These are phyloP conservation scores for Trypanosoma lewisi DNA, from an alignment of 208 protist species.

Conservation along the genomic window DNA sequence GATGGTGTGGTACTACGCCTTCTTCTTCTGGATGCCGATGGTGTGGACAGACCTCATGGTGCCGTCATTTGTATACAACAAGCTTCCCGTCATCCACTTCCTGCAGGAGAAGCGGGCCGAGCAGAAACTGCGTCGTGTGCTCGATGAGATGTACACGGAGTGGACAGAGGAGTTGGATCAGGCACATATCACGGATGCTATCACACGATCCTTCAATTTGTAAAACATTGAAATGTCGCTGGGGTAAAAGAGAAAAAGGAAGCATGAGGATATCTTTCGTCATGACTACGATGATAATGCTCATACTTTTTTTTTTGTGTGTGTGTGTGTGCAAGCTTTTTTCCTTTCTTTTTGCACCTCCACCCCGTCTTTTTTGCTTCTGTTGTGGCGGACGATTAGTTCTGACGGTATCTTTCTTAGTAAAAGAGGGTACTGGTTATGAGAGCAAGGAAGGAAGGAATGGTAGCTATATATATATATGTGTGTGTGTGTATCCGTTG, in stretches of 20 bases:
- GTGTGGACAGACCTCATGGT: conserved; percentile 83
- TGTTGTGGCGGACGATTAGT: background rate
- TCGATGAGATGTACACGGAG: conserved; percentile 84
- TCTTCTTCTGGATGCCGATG: conserved; percentile 90
- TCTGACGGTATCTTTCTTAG: background rate
- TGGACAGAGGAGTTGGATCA: conserved; percentile 79
- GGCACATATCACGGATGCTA: conserved; percentile 76
- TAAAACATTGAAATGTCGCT: conserved; percentile 14
- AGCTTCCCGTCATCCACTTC: conserved; percentile 86
- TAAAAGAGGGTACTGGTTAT: background rate
- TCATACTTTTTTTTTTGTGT: conserved; percentile 9
- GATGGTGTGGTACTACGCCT: conserved; percentile 83
- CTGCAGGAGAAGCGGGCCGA: conserved; percentile 85
- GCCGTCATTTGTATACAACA: conserved; percentile 85
- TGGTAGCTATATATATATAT: background rate
- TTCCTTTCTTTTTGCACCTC: conserved; percentile 20
- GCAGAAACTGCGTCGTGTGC: conserved; percentile 80
- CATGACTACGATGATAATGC: too few species aligned
- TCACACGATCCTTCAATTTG: conserved; percentile 75
- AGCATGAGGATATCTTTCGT: too few species aligned
- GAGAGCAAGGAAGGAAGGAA: background rate
- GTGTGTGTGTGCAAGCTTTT: conserved; percentile 13
- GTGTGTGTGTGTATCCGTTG: background rate
- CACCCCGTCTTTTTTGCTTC: background rate
- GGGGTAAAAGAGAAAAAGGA: conserved; percentile 2